Base-by-base conservation (phyloP, 768 basidiomycete genomes). In the Boletus insuetus region DNA sequence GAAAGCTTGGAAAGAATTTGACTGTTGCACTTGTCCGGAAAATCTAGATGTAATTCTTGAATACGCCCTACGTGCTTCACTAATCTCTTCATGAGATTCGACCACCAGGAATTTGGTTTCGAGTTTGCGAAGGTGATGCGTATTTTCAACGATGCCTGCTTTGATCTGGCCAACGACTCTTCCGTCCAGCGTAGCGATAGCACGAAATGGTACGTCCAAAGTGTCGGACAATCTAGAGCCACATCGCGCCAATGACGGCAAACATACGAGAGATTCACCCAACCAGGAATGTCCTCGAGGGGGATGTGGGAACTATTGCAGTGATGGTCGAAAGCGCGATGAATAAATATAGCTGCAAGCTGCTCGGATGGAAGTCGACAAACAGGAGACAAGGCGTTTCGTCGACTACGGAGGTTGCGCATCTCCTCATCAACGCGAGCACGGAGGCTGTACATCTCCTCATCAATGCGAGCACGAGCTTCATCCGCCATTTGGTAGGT, bases 151-250 rank as follows among this genome's bases (percentile, higher is more conserved):
- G 69, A 64, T 12, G 73, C 75, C 61, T 65, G 72, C 52, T 76
- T 78, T 0, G 79, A 81, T 16, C 79, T 70, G 24, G 60, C 62
- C 35, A 80, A 50, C 71, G 76, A 75, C 59, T 74, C 77, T 31
- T 72, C 64, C 11, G 69, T 69, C 73, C 75, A 76, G 42, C 55
- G 62, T 1, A 69, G 68, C 10, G 66, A 68, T 4, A 51, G 56
- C 31, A 75, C 66, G 14, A 69, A 58, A 20, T 72, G 64, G 37
- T 60, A 61, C 1, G 45, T 68, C 78, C 79, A 81, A 35, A 81
- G 67, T 17, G 42, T 55, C 4, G 77, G 72, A 46, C 67, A 74
- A 35, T 62, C 64, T 4, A 80, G 54, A 8, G 78, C 78, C 1
- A 79, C 73, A 0, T 69, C 47, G 17, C 79, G 74, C 77, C 77